Conservation (phyloP, 2,329 filamentous ascomycete species). For the Beauveria australis region DNA sequence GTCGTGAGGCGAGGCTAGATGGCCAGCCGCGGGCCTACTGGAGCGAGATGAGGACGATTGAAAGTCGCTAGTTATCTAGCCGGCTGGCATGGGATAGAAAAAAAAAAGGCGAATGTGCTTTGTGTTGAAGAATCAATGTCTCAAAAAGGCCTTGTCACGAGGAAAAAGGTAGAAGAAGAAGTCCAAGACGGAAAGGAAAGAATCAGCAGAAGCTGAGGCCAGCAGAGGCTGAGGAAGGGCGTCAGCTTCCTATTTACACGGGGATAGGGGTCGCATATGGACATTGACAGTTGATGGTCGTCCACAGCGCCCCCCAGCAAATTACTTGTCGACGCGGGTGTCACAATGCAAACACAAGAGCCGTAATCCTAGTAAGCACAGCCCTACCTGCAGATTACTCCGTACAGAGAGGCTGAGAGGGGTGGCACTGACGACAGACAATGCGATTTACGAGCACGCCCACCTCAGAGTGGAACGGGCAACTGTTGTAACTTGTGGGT, state of each 20-base stretch:
- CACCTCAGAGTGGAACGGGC: not conserved
- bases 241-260: conserved; percentile 6
- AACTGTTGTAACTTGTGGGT: not conserved
- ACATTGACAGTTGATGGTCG: not conserved
- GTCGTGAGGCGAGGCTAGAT: not conserved
- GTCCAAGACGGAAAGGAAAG: not conserved
- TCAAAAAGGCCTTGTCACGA: not conserved
- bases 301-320: not conserved
- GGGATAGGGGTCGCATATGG: conserved; percentile 1
- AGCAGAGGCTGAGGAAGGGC: not conserved
- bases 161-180: not conserved
- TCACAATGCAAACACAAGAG: not conserved
- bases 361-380: conserved; percentile 6
- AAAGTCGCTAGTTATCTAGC: not conserved
- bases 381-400: not conserved
- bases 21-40: not conserved
- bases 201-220: not conserved
- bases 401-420: not conserved
- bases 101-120: not conserved
- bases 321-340: not conserved
- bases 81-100: not conserved
- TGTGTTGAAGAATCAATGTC: not conserved
- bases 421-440: not conserved
- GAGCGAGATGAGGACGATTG: not conserved
- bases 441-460: not conserved